Evolutionary conservation across 169 alveolate genomes (phyloP).

Genomic region (Plasmodium billcollinsi): DNA sequence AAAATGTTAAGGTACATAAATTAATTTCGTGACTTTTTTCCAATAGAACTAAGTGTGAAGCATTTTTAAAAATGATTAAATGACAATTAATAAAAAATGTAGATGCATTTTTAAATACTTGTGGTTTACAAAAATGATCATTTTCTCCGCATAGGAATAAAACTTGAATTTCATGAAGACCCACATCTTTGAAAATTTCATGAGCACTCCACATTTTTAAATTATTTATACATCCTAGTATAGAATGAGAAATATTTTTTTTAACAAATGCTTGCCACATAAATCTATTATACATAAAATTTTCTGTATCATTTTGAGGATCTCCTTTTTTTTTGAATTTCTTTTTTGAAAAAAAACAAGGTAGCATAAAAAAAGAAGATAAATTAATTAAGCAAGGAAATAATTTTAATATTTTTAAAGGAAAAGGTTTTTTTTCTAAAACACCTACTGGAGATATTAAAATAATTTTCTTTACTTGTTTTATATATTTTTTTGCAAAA

Average conservation of each 20-base stretch:
- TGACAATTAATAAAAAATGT: constrained; percentile 62
- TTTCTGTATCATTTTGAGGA: constrained; percentile 30
- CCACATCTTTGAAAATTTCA: constrained; percentile 81
- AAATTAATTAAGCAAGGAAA: constrained; percentile 81
- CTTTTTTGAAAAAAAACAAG: constrained; percentile 61
- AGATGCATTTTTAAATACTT: constrained; percentile 56
- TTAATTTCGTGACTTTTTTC: constrained; percentile 55
- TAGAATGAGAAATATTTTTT: constrained; percentile 77
- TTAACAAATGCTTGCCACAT: constrained; percentile 85
- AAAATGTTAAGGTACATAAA: constrained; percentile 49
- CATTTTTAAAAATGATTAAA: constrained; percentile 65
- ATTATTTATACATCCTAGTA: constrained; percentile 83
- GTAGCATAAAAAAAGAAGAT: constrained; percentile 68
- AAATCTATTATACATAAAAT: constrained; percentile 78
- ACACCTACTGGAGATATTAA: constrained; percentile 87
- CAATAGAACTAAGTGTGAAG: constrained; percentile 67
- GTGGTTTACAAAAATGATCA: constrained; percentile 57
- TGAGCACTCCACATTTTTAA: constrained; percentile 86
- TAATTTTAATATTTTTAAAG: constrained; percentile 62
- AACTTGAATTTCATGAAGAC: constrained; percentile 48
- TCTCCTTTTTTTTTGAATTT: constrained; percentile 42
- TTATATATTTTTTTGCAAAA: constrained; percentile 83
- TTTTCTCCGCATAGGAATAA: constrained; percentile 64
- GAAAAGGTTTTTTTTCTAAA: constrained; percentile 80
- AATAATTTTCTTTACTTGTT: constrained; percentile 81